Evolutionary conservation across 1,139 yeast genomes (phyloP).

Genomic region (Yarrowia galli): DNA sequence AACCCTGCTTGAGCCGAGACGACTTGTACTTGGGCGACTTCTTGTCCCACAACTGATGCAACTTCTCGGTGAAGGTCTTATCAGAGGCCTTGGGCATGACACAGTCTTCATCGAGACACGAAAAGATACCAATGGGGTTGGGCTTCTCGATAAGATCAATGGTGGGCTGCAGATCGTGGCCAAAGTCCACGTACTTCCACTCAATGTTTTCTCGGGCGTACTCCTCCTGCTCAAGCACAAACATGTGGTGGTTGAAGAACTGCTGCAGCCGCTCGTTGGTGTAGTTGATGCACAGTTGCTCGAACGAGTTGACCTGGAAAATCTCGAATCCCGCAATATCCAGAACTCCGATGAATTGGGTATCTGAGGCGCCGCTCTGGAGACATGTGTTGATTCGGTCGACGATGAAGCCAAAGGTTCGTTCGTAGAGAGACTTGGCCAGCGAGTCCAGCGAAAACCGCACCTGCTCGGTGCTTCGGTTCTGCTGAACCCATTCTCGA

Average conservation of each 20-base stretch:
- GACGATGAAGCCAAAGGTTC: constrained; percentile 79
- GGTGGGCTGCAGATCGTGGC: constrained; percentile 94
- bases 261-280: constrained; percentile 97
- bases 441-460: constrained; percentile 84
- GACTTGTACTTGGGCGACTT: constrained; percentile 68
- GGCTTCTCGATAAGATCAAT: constrained; percentile 85
- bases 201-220: constrained; percentile 90
- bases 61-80: constrained; percentile 78
- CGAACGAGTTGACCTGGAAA: constrained; percentile 88
- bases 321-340: constrained; percentile 99
- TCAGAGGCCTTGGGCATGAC: constrained; percentile 93
- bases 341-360: constrained; percentile 84
- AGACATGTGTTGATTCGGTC: constrained; percentile 77
- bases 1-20: constrained; percentile 64
- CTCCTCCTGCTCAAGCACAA: constrained; percentile 95
- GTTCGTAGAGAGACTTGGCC: constrained; percentile 86
- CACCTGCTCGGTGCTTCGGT: constrained; percentile 82
- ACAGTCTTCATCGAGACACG: constrained; percentile 92
- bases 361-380: constrained; percentile 53
- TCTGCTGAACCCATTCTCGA: constrained; percentile 80
- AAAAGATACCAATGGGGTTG: constrained; percentile 83
- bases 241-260: constrained; percentile 97
- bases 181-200: constrained; percentile 97
- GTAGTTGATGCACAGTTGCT: constrained; percentile 94
- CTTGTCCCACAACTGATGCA: constrained; percentile 69